Evolutionary conservation across 1,284 basidiomycete species (phyloP), one percentile per base, ranked within the genome.

Genomic region (Apiotrichum brassicae): DNA sequence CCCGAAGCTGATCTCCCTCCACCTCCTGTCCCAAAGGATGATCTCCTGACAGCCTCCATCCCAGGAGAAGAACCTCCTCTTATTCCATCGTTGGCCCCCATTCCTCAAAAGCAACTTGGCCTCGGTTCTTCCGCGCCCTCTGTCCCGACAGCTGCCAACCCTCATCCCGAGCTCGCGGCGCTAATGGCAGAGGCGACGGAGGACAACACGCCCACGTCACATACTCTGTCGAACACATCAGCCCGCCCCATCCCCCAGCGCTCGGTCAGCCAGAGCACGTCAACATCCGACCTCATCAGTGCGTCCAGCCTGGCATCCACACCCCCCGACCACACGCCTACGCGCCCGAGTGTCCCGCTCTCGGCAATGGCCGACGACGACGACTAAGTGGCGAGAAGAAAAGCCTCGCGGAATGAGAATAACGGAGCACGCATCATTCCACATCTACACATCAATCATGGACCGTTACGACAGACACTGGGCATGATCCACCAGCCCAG

Each of bases 281-380:
- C 48, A 19, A 38, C 30, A 19, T 44, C 48, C 23, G 39, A 39
- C 39, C 43, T 22, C 18, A 25, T 20, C 50, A 35, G 25, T 28
- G 30, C 18, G 13, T 41, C 23, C 35, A 46, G 41, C 37, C 36
- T 14, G 11, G 20, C 18, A 35, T 42, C 28, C 24, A 48, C 40
- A 22, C 40, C 35, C 28, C 36, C 30, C 13, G 30, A n/a, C 28
- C 20, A 14, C n/a, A 41, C 12, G 46, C 28, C 28, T 9, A 26
- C 3, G 41, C 50, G 24, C 32, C 50, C 41, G 28, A 42, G 32
- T 26, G 43, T 28, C n/a, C 50, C 50, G 19, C 46, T 52, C 5
- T 41, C 50, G 1, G 41, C 50, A 19, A 33, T 43, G 19, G 46
- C 28, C 2, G 46, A 52, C 20, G 50, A 53, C 18, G 37, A 43